Conservation (phyloP, 2,329 filamentous ascomycete genomes). For the Cordyceps javanica region DNA sequence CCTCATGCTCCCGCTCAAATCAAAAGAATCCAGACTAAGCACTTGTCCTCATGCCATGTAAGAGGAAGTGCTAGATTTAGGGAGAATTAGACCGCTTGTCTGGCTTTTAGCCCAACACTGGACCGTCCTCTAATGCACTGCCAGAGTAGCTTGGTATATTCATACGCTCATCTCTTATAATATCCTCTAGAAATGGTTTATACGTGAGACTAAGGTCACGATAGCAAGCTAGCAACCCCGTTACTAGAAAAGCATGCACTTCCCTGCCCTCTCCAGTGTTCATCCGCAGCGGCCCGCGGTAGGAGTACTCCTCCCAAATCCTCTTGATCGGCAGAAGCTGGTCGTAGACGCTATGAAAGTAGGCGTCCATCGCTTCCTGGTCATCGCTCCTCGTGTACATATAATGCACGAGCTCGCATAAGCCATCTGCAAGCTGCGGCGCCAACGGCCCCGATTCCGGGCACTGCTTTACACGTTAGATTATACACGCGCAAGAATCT, state of each 20-base stretch:
- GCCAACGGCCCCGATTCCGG: neutral
- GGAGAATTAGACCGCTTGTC: neutral
- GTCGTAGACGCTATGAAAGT: neutral
- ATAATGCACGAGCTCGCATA: neutral
- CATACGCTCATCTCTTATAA: neutral
- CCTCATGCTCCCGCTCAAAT: too few relatives aligned
- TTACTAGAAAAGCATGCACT: neutral
- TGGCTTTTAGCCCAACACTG: neutral
- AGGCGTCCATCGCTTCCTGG: neutral
- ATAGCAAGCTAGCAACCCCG: neutral
- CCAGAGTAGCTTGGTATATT: neutral
- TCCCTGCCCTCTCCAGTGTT: neutral
- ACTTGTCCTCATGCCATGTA: neutral
- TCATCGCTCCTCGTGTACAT: neutral
- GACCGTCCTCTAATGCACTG: neutral
- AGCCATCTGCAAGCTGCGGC: neutral
- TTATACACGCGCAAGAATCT: neutral
- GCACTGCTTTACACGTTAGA: neutral
- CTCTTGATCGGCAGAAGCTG: neutral
- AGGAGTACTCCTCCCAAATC: neutral
- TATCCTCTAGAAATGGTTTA: neutral
- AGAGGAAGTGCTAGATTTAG: neutral
- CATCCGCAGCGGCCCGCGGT: neutral
- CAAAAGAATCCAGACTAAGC: too few relatives aligned
- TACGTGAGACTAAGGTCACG: neutral